A percentile compares a stretch with the other conserved stretches of the same genome.
Evolutionary conservation across 1,284 basidiomycete species (phyloP).

Genomic region (Trichosporon sp.): DNA sequence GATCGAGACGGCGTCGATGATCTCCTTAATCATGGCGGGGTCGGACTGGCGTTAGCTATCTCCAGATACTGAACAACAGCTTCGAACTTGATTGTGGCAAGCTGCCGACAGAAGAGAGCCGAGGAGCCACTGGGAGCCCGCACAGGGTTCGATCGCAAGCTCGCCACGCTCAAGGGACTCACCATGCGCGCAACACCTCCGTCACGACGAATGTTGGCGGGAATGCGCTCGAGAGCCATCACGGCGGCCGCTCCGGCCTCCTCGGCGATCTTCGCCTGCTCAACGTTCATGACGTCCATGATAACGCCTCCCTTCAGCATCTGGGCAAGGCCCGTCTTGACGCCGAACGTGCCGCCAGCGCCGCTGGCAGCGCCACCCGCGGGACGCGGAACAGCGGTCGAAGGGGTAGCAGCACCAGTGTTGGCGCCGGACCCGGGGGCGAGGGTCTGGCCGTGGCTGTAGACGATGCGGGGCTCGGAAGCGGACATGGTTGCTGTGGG

Average conservation of each 20-base stretch:
- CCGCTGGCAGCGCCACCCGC: constrained; percentile 35
- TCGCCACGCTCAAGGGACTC: constrained; percentile 37
- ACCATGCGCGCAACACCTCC: constrained; percentile 95
- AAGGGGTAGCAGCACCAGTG: constrained; percentile 28
- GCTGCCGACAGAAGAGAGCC: too few relatives aligned
- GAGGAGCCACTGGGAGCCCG: too few relatives aligned
- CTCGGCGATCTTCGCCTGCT: constrained; percentile 87
- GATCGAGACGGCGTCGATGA: constrained; percentile 87
- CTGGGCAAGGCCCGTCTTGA: constrained; percentile 91
- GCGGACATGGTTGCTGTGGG: constrained; percentile 27
- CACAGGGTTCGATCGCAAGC: too few relatives aligned
- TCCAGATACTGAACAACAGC: too few relatives aligned
- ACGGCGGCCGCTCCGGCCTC: constrained; percentile 97
- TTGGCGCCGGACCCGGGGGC: constrained; percentile 18
- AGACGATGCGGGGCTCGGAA: constrained; percentile 33
- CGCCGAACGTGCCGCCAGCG: constrained; percentile 78
- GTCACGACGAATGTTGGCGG: constrained; percentile 87
- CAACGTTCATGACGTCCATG: constrained; percentile 71
- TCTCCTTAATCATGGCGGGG: constrained; percentile 95
- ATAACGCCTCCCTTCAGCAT: constrained; percentile 89
- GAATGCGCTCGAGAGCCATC: constrained; percentile 95
- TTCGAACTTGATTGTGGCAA: too few relatives aligned
- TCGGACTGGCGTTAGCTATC: constrained; percentile 67
- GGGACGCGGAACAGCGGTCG: constrained; percentile 24
- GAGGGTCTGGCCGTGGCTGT: constrained; percentile 21